A percentile compares a stretch with the other conserved stretches of the same genome.
Evolutionary conservation across 2,329 filamentous ascomycete genomes (phyloP).

Genomic region (Aspergillus sp.): DNA sequence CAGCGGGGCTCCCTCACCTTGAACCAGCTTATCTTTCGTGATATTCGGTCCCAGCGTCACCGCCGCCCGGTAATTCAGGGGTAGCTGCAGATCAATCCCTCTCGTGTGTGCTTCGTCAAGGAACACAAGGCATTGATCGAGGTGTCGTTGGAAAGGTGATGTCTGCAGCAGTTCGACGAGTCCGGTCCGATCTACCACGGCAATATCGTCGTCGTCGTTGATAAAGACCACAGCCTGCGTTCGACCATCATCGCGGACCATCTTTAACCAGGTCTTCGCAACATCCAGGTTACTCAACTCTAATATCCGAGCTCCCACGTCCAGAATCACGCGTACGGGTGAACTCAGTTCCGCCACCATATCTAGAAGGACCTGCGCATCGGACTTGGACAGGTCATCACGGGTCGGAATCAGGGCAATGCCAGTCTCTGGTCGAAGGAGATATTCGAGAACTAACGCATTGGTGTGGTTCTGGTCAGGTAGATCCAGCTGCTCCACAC

Average conservation of each 20-base stretch:
- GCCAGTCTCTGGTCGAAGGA: constrained; percentile 58
- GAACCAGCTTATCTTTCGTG: constrained; percentile 68
- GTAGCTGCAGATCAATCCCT: constrained; percentile 68
- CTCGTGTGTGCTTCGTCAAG: constrained; percentile 71
- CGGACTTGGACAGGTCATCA: constrained; percentile 10
- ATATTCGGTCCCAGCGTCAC: constrained; percentile 67
- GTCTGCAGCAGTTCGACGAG: constrained; percentile 47
- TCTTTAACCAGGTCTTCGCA: constrained; percentile 56
- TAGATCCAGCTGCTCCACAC: constrained; percentile 59
- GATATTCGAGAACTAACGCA: constrained; percentile 62
- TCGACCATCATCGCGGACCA: constrained; percentile 13
- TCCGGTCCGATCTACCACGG: constrained; percentile 32
- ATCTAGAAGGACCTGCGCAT: constrained; percentile 47
- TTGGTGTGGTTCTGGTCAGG: constrained; percentile 63
- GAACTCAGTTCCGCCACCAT: constrained; percentile 45
- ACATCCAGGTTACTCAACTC: constrained; percentile 62
- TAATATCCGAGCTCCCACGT: constrained; percentile 70
- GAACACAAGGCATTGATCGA: constrained; percentile 65
- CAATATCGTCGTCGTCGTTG: constrained; percentile 33
- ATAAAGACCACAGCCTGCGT: constrained; percentile 60
- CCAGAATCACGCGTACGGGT: constrained; percentile 62
- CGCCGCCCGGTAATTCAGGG: constrained; percentile 59
- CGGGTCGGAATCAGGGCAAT: constrained; percentile 18
- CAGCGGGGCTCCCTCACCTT: constrained; percentile 52
- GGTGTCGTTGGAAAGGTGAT: constrained; percentile 60